Percentiles rank a stretch among this genome's conserved stretches.
These are phyloP conservation scores for Ottelia alismoides DNA, from an alignment of 106 monocot species.

Conservation along the genomic window DNA sequence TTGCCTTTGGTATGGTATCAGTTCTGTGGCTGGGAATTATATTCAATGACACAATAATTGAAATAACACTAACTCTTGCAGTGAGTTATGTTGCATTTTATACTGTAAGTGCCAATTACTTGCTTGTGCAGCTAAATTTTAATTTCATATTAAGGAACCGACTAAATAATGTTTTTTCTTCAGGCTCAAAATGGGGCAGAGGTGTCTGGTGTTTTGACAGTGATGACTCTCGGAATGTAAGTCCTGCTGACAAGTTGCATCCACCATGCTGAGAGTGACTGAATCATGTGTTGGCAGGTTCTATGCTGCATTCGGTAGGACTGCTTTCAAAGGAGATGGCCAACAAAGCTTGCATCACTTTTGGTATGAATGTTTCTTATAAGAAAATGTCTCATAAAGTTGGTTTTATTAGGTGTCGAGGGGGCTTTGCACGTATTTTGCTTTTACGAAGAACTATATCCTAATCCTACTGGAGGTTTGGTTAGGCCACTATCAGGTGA, in stretches of 20 bases:
- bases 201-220: constrained; percentile 89
- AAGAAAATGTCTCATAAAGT: no score
- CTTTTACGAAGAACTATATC: no score
- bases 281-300: constrained; percentile 36
- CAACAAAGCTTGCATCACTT: constrained; percentile 97
- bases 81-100: constrained; percentile 89
- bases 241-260: constrained; percentile 4
- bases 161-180: not conserved
- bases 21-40: constrained; percentile 91
- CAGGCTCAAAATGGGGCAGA: constrained; percentile 85
- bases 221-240: constrained; percentile 98
- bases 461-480: no score
- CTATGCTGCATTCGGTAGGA: constrained; percentile 86
- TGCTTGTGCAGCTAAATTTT: not conserved
- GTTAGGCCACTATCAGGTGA: no score
- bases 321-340: constrained; percentile 96
- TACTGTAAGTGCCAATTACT: constrained; percentile 61
- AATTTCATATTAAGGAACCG: not conserved
- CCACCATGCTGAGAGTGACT: not conserved
- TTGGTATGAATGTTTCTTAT: constrained; percentile 49
- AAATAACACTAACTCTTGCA: constrained; percentile 86
- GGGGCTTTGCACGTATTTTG: no score
- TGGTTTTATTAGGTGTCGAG: no score
- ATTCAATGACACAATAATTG: constrained; percentile 98
- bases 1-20: constrained; percentile 90